Evolutionary conservation across 768 basidiomycete species (phyloP), one percentile per base, ranked within the genome.

Genomic region (Serpula lacrymans): DNA sequence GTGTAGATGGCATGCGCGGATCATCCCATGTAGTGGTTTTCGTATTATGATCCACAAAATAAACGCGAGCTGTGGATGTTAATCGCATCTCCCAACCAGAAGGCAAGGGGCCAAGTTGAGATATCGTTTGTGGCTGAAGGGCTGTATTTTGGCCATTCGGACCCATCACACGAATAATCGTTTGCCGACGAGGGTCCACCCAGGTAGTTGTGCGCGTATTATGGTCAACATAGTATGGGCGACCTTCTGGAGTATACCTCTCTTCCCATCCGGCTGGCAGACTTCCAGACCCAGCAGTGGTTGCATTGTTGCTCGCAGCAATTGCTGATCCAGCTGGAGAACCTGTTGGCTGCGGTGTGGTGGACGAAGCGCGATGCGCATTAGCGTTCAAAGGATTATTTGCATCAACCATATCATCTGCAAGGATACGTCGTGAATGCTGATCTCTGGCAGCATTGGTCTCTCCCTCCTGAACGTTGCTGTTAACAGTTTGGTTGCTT

Each of bases 1-100:
- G 72, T 29, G 92, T 89, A 9, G 94, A 96, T 9, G 96, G 96
- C 51, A 91, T 65, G 38, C 96, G 89, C 14, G 95, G 95, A 61
- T 99, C 96, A 62, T 99, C 96, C 96, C 96, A 99, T 1, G 96
- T 99, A 22, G 96, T 99, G 23, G 96, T 99, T 79, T 98, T 97
- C 41, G 96, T 98, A 68, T 98, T 98, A 71, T 99, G 96, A 63
- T 99, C 96, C 39, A 99, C 96, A 59, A 99, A 99, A 72, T 99
- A 99, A 6, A 99, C 96, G 34, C 96, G 84, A 2, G 96, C 95
- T 1, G 96, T 98, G 3, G 89, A 85, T 5, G 96, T 99, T 38
- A 99, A 85, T 33, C 96, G 90, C 96, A 99, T 99, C 65, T 99
- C 96, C 96, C 96, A 99, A 41, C 96, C 96, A 29, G 89, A 93